phyloP scores from a whole-genome alignment of 164 flowering plant genomes.

The Malania oleifera region DNA sequence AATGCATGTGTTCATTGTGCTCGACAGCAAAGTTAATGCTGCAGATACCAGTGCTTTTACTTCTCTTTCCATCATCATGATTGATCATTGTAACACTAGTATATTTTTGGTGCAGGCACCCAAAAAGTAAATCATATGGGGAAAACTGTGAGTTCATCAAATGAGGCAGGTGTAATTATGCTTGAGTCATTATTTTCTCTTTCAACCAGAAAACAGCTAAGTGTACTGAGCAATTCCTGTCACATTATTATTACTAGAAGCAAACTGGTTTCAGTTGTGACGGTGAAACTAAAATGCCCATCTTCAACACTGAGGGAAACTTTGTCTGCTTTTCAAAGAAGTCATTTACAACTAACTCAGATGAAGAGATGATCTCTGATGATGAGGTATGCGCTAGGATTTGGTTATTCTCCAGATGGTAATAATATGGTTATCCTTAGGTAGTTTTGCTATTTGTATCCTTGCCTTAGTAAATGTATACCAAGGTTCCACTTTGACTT shows the following conservation, averaged over 20 bases:
- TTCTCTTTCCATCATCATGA: not conserved
- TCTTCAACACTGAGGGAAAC: constrained; percentile 18
- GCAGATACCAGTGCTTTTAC: too few relatives aligned
- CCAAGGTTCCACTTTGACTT: not conserved
- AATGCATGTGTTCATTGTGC: too few relatives aligned
- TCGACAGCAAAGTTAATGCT: too few relatives aligned
- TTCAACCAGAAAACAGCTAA: not conserved
- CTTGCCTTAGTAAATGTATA: not conserved
- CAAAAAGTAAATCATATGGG: constrained; percentile 3
- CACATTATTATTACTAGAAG: constrained; percentile 13
- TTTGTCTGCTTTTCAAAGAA: constrained; percentile 13
- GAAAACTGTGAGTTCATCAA: not conserved
- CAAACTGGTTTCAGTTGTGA: constrained; percentile 13
- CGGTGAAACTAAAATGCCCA: constrained; percentile 32
- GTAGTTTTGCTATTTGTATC: not conserved
- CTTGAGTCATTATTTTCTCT: not conserved
- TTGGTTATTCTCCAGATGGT: too few relatives aligned
- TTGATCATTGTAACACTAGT: not conserved
- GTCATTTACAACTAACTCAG: constrained; percentile 13
- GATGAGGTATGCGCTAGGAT: constrained; percentile 27
- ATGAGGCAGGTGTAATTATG: constrained; percentile 11
- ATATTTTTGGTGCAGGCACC: constrained; percentile 11
- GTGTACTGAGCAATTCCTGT: too few relatives aligned
- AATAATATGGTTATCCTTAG: too few relatives aligned
- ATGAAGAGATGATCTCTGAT: constrained; percentile 33